phyloP scores from a whole-genome alignment of 1,284 basidiomycete species.

The Rhodotorula sp. region DNA sequence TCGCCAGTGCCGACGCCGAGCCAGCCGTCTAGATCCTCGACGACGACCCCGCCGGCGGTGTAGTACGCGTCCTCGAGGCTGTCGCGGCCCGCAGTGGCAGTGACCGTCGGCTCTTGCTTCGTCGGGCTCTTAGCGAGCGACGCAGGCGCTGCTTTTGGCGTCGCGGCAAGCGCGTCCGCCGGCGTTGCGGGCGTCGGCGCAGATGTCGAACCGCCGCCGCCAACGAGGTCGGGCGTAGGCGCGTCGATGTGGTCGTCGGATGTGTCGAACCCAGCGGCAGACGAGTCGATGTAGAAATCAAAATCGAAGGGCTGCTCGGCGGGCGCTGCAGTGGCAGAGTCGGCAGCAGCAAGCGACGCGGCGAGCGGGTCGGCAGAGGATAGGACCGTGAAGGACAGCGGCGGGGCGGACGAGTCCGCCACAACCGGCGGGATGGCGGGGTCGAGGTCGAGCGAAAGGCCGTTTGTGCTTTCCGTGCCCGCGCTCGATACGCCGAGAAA shows the following conservation, averaged over 20 bases:
- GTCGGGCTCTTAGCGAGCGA: background rate
- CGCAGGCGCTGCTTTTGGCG: background rate
- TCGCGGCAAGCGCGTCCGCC: slow-evolving; percentile 7
- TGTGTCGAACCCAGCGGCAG: slow-evolving; percentile 32
- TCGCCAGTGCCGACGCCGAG: background rate
- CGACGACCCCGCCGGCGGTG: background rate
- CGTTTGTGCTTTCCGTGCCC: background rate
- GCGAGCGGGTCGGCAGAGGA: background rate
- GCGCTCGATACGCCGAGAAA: background rate
- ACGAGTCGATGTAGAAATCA: slow-evolving; percentile 35
- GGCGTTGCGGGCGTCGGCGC: slow-evolving; percentile 19
- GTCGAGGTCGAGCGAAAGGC: slow-evolving; percentile 21
- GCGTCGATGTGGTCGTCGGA: slow-evolving; percentile 16
- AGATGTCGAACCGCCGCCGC: background rate
- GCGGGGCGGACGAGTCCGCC: background rate
- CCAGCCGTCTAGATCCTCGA: slow-evolving; percentile 16
- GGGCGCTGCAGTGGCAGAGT: background rate
- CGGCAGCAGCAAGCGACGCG: background rate
- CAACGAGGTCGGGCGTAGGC: background rate
- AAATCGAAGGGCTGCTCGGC: slow-evolving; percentile 25
- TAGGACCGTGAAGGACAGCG: slow-evolving; percentile 29
- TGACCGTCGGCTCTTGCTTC: background rate
- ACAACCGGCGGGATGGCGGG: slow-evolving; percentile 30
- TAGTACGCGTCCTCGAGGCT: background rate
- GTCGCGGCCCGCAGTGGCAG: no score